These are phyloP conservation scores for Saccharomyces hybrid DNA, from an alignment of 1,139 yeast species.

Conservation along the genomic window DNA sequence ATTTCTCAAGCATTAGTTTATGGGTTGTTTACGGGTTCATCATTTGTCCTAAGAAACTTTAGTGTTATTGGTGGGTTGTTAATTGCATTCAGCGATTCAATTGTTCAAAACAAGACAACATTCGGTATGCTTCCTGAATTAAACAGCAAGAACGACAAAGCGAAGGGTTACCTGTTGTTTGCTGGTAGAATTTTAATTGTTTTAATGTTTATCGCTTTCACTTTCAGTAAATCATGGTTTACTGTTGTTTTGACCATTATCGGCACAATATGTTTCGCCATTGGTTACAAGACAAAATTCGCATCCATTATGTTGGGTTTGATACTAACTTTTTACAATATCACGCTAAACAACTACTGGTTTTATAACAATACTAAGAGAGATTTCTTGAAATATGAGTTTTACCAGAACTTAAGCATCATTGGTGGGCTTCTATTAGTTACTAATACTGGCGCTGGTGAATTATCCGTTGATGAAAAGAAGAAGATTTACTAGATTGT, in stretches of 20 bases:
- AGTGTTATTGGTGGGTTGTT: conserved; percentile 90
- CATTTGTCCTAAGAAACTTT: conserved; percentile 76
- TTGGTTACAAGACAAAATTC: conserved; percentile 90
- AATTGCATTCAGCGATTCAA: conserved; percentile 83
- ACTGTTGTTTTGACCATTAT: conserved; percentile 57
- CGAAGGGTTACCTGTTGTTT: conserved; percentile 75
- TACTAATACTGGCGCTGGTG: conserved; percentile 96
- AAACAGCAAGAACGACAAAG: conserved; percentile 66
- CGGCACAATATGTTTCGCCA: conserved; percentile 74
- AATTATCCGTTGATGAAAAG: conserved; percentile 88
- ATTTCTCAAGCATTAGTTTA: conserved; percentile 81
- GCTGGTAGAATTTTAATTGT: conserved; percentile 87
- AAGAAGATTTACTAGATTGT: conserved; percentile 71
- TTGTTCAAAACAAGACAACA: conserved; percentile 67
- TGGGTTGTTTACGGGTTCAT: conserved; percentile 77
- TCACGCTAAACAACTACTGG: conserved; percentile 88
- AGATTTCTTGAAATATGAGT: conserved; percentile 87
- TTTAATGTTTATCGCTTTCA: conserved; percentile 78
- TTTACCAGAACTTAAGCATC: conserved; percentile 89
- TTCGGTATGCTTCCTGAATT: conserved; percentile 86
- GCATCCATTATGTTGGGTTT: conserved; percentile 76
- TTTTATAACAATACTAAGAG: conserved; percentile 59
- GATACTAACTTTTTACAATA: conserved; percentile 66
- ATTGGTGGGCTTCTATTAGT: conserved; percentile 89
- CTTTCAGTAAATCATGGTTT: conserved; percentile 68